A percentile compares a stretch with the other conserved stretches of the same genome.
These are phyloP conservation scores for Hericium coralloides DNA, from an alignment of 768 basidiomycete genomes.

Conservation along the genomic window DNA sequence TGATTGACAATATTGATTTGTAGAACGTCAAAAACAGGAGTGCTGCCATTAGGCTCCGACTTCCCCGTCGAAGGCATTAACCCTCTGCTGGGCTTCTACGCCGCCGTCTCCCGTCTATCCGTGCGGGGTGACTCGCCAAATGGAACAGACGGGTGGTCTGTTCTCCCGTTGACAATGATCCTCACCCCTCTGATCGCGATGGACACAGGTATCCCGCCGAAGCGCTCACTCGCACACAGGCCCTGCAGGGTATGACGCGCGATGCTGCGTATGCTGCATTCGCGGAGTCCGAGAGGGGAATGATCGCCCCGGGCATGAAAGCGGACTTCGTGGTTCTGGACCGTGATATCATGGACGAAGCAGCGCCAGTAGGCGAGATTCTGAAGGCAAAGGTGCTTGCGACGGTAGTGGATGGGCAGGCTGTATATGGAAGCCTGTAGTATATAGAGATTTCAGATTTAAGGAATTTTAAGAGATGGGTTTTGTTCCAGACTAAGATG, in stretches of 20 bases:
- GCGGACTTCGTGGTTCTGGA: constrained; percentile 87
- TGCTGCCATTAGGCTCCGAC: constrained; percentile 83
- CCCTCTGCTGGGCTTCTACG: constrained; percentile 84
- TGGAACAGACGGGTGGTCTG: constrained; percentile 75
- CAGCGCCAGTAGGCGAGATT: constrained; percentile 48
- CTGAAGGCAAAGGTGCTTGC: constrained; percentile 55
- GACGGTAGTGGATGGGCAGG: constrained; percentile 68
- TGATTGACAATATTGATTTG: neutral
- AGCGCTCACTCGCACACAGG: constrained; percentile 69
- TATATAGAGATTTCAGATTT: neutral
- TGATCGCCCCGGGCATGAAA: constrained; percentile 65
- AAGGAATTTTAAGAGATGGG: neutral
- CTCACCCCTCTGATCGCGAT: neutral
- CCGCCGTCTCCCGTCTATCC: constrained; percentile 69
- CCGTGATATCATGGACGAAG: constrained; percentile 58
- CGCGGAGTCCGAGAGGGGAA: constrained; percentile 61
- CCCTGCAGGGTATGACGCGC: constrained; percentile 84
- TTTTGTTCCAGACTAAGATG: no score
- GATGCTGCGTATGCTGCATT: constrained; percentile 88
- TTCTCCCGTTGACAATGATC: neutral
- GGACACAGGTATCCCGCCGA: constrained; percentile 61
- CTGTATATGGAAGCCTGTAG: constrained; percentile 45
- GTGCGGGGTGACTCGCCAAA: constrained; percentile 72
- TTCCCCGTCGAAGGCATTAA: constrained; percentile 92
- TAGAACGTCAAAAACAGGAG: constrained; percentile 41